Conservation (phyloP, 2,329 filamentous ascomycete species). For the Fusarium sp. region DNA sequence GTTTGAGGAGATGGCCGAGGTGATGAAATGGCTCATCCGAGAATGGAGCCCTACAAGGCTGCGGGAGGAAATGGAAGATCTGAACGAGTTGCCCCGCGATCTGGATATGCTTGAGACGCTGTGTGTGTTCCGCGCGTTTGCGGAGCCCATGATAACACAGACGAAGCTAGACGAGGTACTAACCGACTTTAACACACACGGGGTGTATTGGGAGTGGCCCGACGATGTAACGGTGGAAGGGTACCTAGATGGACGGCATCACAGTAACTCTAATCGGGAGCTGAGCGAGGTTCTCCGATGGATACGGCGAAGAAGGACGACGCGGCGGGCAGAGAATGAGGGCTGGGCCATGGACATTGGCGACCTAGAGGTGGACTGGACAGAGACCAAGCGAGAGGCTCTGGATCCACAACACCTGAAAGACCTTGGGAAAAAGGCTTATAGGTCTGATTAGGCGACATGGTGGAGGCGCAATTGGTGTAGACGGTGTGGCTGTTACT, state of each 20-base stretch:
- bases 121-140: conserved; percentile 63
- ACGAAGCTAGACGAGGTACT: conserved; percentile 49
- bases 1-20: conserved; percentile 65
- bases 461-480: not conserved
- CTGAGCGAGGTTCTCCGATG: conserved; percentile 44
- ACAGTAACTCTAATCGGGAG: conserved; percentile 41
- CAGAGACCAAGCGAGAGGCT: conserved; percentile 5
- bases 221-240: conserved; percentile 50
- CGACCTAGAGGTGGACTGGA: conserved; percentile 10
- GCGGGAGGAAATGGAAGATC: conserved; percentile 51
- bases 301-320: conserved; percentile 21
- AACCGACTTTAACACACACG: conserved; percentile 39
- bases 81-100: conserved; percentile 49
- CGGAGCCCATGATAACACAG: conserved; percentile 54
- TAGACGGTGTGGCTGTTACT: conserved; percentile 8
- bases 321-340: conserved; percentile 20
- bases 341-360: conserved; percentile 5
- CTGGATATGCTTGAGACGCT: conserved; percentile 54
- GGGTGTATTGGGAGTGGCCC: conserved; percentile 54
- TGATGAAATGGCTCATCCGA: conserved; percentile 69
- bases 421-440: conserved; percentile 9
- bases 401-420: not conserved
- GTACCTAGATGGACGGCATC: conserved; percentile 46
- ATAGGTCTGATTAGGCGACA: not conserved
- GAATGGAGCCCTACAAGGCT: conserved; percentile 55